Evolutionary conservation across 257 asterid genomes (phyloP), one percentile per base, ranked within the genome.

Genomic region (Solanum phureja): DNA sequence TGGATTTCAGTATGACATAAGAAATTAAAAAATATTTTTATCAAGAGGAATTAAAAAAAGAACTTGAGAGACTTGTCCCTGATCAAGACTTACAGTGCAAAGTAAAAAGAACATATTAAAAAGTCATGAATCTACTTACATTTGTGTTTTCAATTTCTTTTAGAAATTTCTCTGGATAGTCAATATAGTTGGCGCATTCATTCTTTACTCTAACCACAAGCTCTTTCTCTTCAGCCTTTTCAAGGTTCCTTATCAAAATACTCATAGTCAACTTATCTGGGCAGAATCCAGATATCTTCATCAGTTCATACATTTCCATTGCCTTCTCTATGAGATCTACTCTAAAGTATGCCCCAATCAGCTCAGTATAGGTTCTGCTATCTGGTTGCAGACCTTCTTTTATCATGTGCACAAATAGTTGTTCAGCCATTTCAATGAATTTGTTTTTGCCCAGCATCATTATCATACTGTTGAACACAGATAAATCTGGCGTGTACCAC

Each of bases 271-370:
- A 90, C 94, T 94, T 91, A 90, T 94, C 96, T 5, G 98, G 98
- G 60, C 84, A 88, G 87, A 87, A 86, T 44, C 94, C 98, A 49
- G 98, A 94, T 87, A 92, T 92, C 92, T 95, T 95, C 98, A 95
- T 92, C 77, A 87, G 79, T 88, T 91, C 93, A 73, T 94, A 95
- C 33, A 91, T 84, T 86, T 90, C 92, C 92, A 95, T 92, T 74
- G 96, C 98, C 74, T 92, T 95, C 31, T 76, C 88, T 85, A 93
- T 89, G 95, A 89, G 90, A 87, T 87, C 93, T 40, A 87, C 95
- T 86, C 76, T 90, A 88, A 95, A 95, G 90, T 95, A 94, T 2
- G 95, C 95, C 86, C 98, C 96, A 38, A 95, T 95, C 89, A 95
- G 89, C 90, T 95, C 98, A 37, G 96, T 92, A 68, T 91, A 95